A percentile compares a stretch with the other conserved stretches of the same genome.
phyloP scores from a whole-genome alignment of 1,139 yeast species.

The Taphrina wiesneri region DNA sequence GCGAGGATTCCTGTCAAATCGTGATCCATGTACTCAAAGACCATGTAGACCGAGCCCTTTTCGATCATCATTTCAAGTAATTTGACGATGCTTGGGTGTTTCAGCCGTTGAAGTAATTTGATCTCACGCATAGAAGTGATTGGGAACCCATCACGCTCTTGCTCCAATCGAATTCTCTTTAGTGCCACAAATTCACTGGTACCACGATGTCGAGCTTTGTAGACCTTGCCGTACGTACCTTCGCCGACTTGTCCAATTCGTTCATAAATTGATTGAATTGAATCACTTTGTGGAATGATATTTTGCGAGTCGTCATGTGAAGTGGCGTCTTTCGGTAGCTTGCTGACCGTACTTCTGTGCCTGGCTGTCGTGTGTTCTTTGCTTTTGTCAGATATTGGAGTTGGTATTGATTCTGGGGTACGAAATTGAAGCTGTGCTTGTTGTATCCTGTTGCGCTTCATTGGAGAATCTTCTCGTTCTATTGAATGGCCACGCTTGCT shows the following conservation, averaged over 20 bases:
- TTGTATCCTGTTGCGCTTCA: slow-evolving; percentile 1
- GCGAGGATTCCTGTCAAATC: slow-evolving; percentile 85
- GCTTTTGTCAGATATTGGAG: background rate
- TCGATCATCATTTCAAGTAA: slow-evolving; percentile 90
- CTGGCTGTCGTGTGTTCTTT: background rate
- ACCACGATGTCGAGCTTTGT: slow-evolving; percentile 68
- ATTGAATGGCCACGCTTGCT: background rate
- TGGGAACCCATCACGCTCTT: slow-evolving; percentile 93
- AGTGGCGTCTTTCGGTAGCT: background rate
- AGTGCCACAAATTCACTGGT: slow-evolving; percentile 77
- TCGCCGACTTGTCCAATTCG: slow-evolving; percentile 66
- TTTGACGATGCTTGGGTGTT: slow-evolving; percentile 73
- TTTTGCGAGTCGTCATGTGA: background rate
- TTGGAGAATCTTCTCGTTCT: background rate
- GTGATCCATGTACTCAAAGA: slow-evolving; percentile 90
- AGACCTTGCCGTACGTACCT: slow-evolving; percentile 81
- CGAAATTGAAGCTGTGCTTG: slow-evolving; percentile 11
- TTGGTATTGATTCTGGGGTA: background rate
- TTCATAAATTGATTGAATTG: slow-evolving; percentile 46
- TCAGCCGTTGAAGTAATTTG: slow-evolving; percentile 78
- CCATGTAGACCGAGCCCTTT: slow-evolving; percentile 72
- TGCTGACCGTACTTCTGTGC: background rate
- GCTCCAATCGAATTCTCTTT: slow-evolving; percentile 76
- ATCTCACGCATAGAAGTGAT: slow-evolving; percentile 93
- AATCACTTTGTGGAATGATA: slow-evolving; percentile 1